Base-by-base conservation (phyloP, 371 early-diverging fungal species). In the Actinomucor elegans region DNA sequence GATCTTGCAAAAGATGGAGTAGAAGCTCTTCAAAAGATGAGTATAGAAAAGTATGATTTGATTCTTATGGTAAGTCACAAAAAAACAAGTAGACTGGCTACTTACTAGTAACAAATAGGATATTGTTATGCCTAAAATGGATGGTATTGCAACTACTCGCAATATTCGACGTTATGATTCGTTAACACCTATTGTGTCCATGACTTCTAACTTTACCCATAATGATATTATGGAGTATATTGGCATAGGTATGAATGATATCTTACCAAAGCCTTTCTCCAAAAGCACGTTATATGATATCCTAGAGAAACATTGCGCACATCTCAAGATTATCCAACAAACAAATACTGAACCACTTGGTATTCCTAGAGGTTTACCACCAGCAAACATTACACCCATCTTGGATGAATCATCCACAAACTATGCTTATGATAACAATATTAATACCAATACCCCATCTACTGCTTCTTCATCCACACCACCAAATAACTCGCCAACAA, bases 181-280 rank as follows among this genome's bases (percentile, higher is more conserved):
- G 18, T 51, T 66, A 20, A 89, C 89, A 7, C 90, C 92, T 0
- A 90, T 93, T 48, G 85, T 93, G 27, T 82, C 86, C 15, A 87
- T 93, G 89, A 93, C 92, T 18, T 80, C 83, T 10, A 85, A 85
- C 57, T 83, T 80, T 3, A 77, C 87, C 3, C 82, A 81, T 23
- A 68, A 65, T 56, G 92, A 91, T 51, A 80, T 85, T 36, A 67
- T 81, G 61, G 80, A 78, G 41, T 93, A 91, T 57, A 73, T 84
- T 47, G 82, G 83, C 2, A 84, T 79, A 44, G 92, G 92, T 12
- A 93, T 93, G 91, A 86, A 85, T 50, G 93, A 91, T 52, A 79
- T 91, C 18, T 57, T 93, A 18, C 81, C 89, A 20, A 93, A 93
- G 47, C 93, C 93, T 5, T 88, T 93, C 43, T 77, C 81, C 20